Percentiles rank a stretch among this genome's conserved stretches.
Conservation (phyloP, 192 early-diverging fungal genomes). For the Coemansia sp. region DNA sequence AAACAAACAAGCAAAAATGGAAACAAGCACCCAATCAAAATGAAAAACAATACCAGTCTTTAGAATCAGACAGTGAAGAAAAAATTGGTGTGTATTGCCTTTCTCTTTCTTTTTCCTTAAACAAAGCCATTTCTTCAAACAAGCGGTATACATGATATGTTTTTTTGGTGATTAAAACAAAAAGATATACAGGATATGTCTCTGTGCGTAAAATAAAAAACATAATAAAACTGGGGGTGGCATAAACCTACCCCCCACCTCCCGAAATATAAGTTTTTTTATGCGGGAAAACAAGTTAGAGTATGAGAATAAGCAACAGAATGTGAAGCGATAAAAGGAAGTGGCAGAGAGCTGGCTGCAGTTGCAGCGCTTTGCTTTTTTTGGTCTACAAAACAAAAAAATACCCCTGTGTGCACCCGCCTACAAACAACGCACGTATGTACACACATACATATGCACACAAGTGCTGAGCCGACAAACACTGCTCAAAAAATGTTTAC, state of each 20-base stretch:
- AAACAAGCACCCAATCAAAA: neutral
- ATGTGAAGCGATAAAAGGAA: neutral
- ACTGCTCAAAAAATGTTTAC: neutral
- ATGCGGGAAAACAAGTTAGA: neutral
- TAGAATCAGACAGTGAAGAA: neutral
- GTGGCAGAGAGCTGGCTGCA: neutral
- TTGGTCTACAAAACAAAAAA: neutral
- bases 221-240: neutral
- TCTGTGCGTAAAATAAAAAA: neutral
- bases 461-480: neutral
- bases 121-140: neutral
- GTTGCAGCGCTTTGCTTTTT: neutral
- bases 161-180: neutral
- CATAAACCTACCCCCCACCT: neutral
- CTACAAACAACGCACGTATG: neutral
- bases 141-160: neutral
- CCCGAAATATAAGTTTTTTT: neutral
- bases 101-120: neutral
- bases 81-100: neutral
- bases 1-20: too few species aligned
- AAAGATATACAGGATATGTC: neutral
- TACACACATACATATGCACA: neutral
- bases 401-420: neutral
- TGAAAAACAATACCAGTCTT: neutral
- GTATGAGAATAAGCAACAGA: neutral